Conservation (phyloP, 345 rosid genomes). For the Raphanus raphanistrum region DNA sequence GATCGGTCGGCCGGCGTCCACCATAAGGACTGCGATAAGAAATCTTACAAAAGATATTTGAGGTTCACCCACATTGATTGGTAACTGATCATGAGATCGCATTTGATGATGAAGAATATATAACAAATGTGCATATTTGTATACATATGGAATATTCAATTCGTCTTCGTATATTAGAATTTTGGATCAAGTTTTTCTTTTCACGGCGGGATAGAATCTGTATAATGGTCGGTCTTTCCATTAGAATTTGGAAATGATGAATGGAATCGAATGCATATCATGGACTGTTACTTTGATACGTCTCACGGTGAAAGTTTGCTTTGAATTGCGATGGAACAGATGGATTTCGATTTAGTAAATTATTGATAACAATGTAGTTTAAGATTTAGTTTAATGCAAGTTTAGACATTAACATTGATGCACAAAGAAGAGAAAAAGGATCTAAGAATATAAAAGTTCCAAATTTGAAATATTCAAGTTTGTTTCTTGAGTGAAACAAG, state of each 20-base stretch:
- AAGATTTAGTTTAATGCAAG: background rate
- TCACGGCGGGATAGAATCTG: background rate
- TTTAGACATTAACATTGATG: background rate
- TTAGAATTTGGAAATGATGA: background rate
- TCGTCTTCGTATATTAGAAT: background rate
- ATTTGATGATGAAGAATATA: background rate
- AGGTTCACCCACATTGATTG: background rate
- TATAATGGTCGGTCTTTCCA: background rate
- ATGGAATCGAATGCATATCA: background rate
- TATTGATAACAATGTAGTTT: background rate
- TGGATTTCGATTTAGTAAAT: background rate
- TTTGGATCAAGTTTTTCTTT: background rate
- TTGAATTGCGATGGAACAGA: background rate
- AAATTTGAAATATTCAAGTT: conserved; percentile 7
- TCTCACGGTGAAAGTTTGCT: background rate
- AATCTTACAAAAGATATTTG: background rate
- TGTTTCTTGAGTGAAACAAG: background rate
- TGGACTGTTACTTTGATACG: background rate
- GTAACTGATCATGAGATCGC: background rate
- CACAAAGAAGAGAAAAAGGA: background rate
- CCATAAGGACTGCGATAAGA: background rate
- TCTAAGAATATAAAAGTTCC: background rate
- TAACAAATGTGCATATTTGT: background rate
- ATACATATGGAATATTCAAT: background rate
- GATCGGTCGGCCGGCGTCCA: no score